phyloP scores from a whole-genome alignment of 768 basidiomycete species.

The Boletales sp. region DNA sequence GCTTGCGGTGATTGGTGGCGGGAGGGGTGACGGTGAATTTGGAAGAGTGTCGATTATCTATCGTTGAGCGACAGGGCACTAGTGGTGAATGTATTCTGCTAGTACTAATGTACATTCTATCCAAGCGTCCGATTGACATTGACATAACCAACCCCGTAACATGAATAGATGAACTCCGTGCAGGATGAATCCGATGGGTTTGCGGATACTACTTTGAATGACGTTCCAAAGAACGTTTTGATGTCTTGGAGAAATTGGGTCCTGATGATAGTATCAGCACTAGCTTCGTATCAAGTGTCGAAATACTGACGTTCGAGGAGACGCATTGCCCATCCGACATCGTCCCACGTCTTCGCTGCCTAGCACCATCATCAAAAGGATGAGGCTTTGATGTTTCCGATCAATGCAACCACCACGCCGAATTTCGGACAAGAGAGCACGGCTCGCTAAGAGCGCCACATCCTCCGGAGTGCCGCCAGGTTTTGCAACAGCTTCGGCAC shows the following conservation, averaged over 20 bases:
- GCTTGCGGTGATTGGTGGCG: slow-evolving; percentile 59
- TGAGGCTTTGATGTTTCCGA: slow-evolving; percentile 80
- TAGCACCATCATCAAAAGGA: slow-evolving; percentile 88
- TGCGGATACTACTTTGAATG: slow-evolving; percentile 82
- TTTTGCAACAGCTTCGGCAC: slow-evolving; percentile 80
- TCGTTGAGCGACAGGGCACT: slow-evolving; percentile 40
- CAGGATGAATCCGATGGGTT: slow-evolving; percentile 49
- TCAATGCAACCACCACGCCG: slow-evolving; percentile 87
- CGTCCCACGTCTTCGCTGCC: slow-evolving; percentile 96
- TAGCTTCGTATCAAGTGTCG: not conserved
- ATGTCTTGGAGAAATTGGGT: slow-evolving; percentile 89
- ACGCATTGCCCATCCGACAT: slow-evolving; percentile 82
- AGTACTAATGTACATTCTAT: slow-evolving; percentile 27
- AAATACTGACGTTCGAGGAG: slow-evolving; percentile 70
- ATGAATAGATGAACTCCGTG: slow-evolving; percentile 74
- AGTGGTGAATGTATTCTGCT: not conserved
- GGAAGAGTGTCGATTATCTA: slow-evolving; percentile 79
- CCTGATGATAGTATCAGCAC: slow-evolving; percentile 39
- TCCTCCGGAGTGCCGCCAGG: slow-evolving; percentile 91
- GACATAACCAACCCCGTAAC: slow-evolving; percentile 88
- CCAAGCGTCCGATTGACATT: slow-evolving; percentile 82
- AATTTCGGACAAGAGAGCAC: slow-evolving; percentile 76
- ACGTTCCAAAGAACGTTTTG: slow-evolving; percentile 78
- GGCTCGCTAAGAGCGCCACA: slow-evolving; percentile 77
- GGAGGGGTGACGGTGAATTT: slow-evolving; percentile 61